Evolutionary conservation across 1,284 basidiomycete genomes (phyloP), one percentile per base, ranked within the genome.

Genomic region (Xanthoconium separans): DNA sequence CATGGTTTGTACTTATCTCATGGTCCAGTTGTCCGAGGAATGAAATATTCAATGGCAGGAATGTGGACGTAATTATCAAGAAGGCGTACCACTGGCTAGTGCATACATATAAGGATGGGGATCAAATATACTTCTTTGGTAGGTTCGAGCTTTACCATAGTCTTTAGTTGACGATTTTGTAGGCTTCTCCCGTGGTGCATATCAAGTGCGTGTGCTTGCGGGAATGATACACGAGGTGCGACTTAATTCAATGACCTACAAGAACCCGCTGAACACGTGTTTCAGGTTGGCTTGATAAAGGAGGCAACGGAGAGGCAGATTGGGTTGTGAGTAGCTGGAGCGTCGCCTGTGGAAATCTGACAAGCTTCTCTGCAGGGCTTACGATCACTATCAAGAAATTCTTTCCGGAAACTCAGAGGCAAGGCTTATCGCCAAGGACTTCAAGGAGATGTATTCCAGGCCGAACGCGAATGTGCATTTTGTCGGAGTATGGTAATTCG

Each of bases 121-220:
- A 77, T 52, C 60, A 58, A 12, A 77, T 79, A 40, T 77, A 67
- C 51, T 59, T 77, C 2, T 77, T 79, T 52, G 77, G 77, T 75
- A 44, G 0, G 46, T 31, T 37, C 16, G 9, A 1, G 5, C 27
- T 12, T 46, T 3, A 13, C 33, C 10, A 6, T 8, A 1, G 1
- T 20, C 41, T 18, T 22, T 6, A 13, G 40, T 7, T n/a, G 2
- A 48, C 36, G 2, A 15, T 34, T 22, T 2, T 7, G 27, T 9
- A 77, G 77, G 77, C 7, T 78, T 77, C 53, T 78, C 76, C 41
- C 68, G 77, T 31, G 77, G 76, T 13, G 76, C 77, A 24, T 78
- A 76, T 57, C 76, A 78, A 65, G 76, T 70, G 11, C 70, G 77
- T 4, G 64, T 63, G 6, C 57, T 77, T 2, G 74, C 76, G 0